Evolutionary conservation across 177 flowering plant species (phyloP).

Genomic region (Vitis hybrid): DNA sequence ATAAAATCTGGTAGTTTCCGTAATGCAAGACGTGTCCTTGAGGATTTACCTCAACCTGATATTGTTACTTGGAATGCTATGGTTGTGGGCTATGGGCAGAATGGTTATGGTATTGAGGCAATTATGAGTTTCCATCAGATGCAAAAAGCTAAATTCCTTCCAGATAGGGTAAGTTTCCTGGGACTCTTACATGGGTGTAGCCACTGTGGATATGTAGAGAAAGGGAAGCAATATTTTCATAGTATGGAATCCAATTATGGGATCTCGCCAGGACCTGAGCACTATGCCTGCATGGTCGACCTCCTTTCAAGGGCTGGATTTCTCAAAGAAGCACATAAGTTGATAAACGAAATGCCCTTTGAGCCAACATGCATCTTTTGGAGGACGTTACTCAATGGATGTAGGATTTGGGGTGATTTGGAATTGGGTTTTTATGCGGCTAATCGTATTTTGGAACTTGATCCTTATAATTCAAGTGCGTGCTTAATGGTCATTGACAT

Average conservation of each 20-base stretch:
- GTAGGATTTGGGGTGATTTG: constrained; percentile 28
- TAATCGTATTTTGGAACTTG: constrained; percentile 19
- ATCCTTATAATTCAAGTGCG: constrained; percentile 29
- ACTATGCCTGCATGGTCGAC: constrained; percentile 40
- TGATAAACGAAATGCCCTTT: constrained; percentile 31
- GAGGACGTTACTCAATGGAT: constrained; percentile 36
- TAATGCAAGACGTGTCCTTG: constrained; percentile 12
- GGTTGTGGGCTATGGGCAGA: constrained; percentile 28
- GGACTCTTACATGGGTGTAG: constrained; percentile 35
- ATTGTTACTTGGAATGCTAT: constrained; percentile 27
- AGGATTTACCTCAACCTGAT: constrained; percentile 16
- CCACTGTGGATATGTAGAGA: constrained; percentile 22
- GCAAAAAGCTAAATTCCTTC: constrained; percentile 27
- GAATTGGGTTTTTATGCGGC: constrained; percentile 27
- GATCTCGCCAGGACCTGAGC: constrained; percentile 26
- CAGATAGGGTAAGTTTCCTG: constrained; percentile 30
- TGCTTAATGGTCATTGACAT: constrained; percentile 25
- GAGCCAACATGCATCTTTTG: constrained; percentile 21
- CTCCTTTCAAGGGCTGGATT: constrained; percentile 32
- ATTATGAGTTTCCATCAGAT: constrained; percentile 21
- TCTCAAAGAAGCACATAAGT: constrained; percentile 26
- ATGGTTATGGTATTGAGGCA: constrained; percentile 25
- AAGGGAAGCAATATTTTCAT: constrained; percentile 14
- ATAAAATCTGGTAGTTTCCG: constrained; percentile 30
- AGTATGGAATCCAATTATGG: constrained; percentile 21